Base-by-base conservation (phyloP, 495 filamentous ascomycete species). In the Tuber aestivum region DNA sequence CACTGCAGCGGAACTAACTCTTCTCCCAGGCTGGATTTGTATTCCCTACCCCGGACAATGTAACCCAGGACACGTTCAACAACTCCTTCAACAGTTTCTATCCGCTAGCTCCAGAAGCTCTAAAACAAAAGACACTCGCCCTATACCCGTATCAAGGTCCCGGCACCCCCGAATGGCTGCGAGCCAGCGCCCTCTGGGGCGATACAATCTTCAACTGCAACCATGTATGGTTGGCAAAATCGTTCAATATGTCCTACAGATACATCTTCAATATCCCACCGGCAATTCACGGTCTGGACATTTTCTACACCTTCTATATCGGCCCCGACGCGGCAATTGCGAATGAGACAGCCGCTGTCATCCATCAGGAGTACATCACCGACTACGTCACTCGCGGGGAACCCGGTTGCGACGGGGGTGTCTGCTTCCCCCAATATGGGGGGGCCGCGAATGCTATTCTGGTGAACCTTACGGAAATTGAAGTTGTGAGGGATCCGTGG, bases 241-340 rank as follows among this genome's bases (percentile, higher is more conserved):
- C 84, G 10, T 89, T 86, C 77, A 88, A 89, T 78, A 78, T 87
- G 48, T 87, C 87, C 1, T 90, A 87, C 79, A 83, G 86, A 6
- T 93, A 92, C 80, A 79, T 87, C 23, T 92, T 92, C 82, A 87
- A 84, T 78, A 84, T 92, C 70, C 86, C 87, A 10, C 89, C 91
- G 0, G 90, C 84, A 7, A 80, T 85, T 45, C 89, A 91, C 75
- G 87, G 85, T 20, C 70, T 84, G 14, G 89, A 91, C 80, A 75
- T 89, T 35, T 3, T 84, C n/a, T 91, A 88, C 74, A 88, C 85
- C 2, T 89, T 87, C 76, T 89, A 86, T 82, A 87, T 88, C 70
- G 89, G 87, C 37, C 84, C 85, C 44, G 75, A 74, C 3, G 38
- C 77, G 5, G 65, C 73, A 1, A 68, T 77, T 0, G 70, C 82